Conservation (phyloP, 805 yeast genomes). For the Candida ipomoeae region DNA sequence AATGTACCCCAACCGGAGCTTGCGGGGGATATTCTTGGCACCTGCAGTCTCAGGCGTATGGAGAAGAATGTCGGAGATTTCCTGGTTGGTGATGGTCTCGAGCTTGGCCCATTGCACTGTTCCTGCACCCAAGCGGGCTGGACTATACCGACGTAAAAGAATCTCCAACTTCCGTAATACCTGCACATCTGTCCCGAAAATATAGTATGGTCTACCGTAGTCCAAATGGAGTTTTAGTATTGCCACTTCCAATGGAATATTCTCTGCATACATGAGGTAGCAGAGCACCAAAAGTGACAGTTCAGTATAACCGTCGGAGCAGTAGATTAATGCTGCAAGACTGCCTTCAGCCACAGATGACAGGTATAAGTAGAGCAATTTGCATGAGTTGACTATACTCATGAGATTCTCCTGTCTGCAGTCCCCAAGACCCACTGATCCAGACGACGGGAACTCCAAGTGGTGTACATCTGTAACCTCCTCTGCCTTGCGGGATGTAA, state of each 20-base stretch:
- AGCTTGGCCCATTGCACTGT: conserved; percentile 27
- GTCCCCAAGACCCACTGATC: conserved; percentile 75
- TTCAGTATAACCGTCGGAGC: conserved; percentile 92
- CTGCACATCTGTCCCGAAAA: conserved; percentile 71
- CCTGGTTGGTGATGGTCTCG: conserved; percentile 27
- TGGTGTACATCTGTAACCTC: conserved; percentile 21
- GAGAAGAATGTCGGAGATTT: conserved; percentile 34
- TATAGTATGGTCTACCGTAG: conserved; percentile 75
- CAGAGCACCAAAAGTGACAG: conserved; percentile 72
- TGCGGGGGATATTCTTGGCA: conserved; percentile 7
- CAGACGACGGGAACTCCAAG: conserved; percentile 79
- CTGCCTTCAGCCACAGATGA: conserved; percentile 27
- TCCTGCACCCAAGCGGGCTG: conserved; percentile 24
- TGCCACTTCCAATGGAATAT: conserved; percentile 59
- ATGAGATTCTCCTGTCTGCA: conserved; percentile 57
- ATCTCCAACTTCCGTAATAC: conserved; percentile 63
- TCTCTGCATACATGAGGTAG: conserved; percentile 65
- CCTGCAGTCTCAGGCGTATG: neutral
- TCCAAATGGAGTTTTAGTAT: conserved; percentile 57
- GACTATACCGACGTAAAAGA: conserved; percentile 58
- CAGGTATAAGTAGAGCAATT: conserved; percentile 48
- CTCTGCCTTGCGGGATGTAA: conserved; percentile 21
- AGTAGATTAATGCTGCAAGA: conserved; percentile 56
- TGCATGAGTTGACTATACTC: conserved; percentile 65
- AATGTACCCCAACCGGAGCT: conserved; percentile 26